phyloP scores from a whole-genome alignment of 2,329 filamentous ascomycete genomes.

The Aspergillus uvarum region DNA sequence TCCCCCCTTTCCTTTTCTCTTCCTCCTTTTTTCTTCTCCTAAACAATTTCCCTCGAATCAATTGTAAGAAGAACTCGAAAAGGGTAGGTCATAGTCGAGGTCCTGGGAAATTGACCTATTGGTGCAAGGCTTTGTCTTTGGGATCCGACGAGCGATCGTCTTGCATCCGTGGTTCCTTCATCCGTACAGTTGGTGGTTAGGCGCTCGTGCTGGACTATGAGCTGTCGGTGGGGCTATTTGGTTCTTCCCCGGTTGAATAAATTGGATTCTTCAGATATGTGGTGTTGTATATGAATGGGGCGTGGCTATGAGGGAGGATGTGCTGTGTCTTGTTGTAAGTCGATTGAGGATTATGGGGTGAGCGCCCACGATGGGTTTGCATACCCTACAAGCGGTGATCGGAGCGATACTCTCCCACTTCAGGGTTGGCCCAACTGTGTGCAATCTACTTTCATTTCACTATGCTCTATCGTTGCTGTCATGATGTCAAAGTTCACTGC shows the following conservation, averaged over 20 bases:
- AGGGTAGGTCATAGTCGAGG: neutral
- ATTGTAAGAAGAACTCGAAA: neutral
- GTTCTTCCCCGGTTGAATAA: neutral
- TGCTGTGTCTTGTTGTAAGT: neutral
- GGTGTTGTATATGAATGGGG: neutral
- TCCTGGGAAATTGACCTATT: neutral
- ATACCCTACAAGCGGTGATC: neutral
- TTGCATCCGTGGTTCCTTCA: slow-evolving; percentile 2
- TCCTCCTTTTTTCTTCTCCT: neutral
- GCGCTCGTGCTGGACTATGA: slow-evolving; percentile 4
- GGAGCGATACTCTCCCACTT: neutral
- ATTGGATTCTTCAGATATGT: neutral
- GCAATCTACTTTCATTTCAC: no score
- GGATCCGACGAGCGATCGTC: neutral
- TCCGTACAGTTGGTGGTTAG: slow-evolving; percentile 3
- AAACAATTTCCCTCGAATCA: neutral
- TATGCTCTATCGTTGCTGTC: no score
- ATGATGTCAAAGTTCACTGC: no score
- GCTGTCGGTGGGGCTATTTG: neutral
- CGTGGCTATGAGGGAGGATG: no score
- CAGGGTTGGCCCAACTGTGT: no score
- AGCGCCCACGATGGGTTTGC: neutral
- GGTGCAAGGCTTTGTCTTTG: neutral
- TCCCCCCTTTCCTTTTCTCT: neutral
- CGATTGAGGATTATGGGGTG: neutral